These are phyloP conservation scores for Naganishia friedmannii DNA, from an alignment of 768 basidiomycete species.

Conservation along the genomic window DNA sequence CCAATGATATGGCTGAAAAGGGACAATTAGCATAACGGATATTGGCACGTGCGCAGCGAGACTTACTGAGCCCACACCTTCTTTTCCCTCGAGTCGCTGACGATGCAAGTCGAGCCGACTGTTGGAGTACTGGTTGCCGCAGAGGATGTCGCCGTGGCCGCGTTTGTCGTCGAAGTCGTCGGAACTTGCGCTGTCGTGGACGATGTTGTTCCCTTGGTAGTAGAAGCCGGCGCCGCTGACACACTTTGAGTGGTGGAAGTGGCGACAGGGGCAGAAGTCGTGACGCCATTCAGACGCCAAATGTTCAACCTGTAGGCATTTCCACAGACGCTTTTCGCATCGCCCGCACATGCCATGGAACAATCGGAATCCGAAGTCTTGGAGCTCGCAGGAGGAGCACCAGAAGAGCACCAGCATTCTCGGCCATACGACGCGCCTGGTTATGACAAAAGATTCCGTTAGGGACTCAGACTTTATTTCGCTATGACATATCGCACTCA, in stretches of 20 bases:
- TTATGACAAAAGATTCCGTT: background rate
- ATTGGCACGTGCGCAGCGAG: background rate
- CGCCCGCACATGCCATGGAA: constrained; percentile 45
- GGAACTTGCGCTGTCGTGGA: background rate
- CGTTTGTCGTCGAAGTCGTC: constrained; percentile 14
- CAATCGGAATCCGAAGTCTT: constrained; percentile 41
- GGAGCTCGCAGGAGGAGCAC: constrained; percentile 34
- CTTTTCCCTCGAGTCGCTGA: constrained; percentile 34
- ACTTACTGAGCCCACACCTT: constrained; percentile 42
- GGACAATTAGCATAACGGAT: too few relatives aligned
- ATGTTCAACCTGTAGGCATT: constrained; percentile 43
- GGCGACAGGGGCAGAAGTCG: constrained; percentile 18
- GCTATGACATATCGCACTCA: background rate
- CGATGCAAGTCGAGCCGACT: constrained; percentile 30
- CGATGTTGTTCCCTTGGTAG: constrained; percentile 8
- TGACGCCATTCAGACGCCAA: constrained; percentile 39
- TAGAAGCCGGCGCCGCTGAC: background rate
- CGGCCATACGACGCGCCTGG: constrained; percentile 32
- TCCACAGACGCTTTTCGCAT: constrained; percentile 47
- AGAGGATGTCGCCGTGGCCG: constrained; percentile 11
- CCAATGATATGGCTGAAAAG: constrained; percentile 44
- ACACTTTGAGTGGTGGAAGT: constrained; percentile 28
- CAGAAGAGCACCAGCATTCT: constrained; percentile 50
- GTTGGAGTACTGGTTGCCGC: background rate
- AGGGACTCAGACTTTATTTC: background rate